A percentile compares a stretch with the other conserved stretches of the same genome.
Conservation (phyloP, 495 filamentous ascomycete genomes). For the Penicillium riverlandense region DNA sequence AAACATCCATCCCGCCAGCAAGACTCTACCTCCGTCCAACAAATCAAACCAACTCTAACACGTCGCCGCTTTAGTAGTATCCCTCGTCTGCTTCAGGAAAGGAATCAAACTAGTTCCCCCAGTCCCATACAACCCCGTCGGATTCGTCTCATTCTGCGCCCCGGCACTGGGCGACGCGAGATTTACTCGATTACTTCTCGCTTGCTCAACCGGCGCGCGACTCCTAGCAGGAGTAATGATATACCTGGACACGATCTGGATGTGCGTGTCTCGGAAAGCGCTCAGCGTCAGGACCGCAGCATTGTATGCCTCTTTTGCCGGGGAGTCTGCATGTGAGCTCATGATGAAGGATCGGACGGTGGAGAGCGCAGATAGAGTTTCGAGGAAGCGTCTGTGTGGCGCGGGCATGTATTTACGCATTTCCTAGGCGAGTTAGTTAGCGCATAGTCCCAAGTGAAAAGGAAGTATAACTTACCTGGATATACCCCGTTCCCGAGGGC, state of each 20-base stretch:
- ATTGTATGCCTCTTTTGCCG: constrained; percentile 74
- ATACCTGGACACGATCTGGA: constrained; percentile 89
- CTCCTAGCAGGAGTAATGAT: constrained; percentile 57
- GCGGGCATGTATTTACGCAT: constrained; percentile 98
- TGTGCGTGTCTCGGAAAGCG: constrained; percentile 80
- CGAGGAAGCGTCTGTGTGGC: constrained; percentile 78
- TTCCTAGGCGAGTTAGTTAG: constrained; percentile 40
- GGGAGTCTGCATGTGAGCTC: constrained; percentile 45
- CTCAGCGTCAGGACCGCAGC: constrained; percentile 76
- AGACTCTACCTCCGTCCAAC: not conserved
- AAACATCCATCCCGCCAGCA: too few relatives aligned
- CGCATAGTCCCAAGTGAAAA: not conserved
- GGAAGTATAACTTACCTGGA: constrained; percentile 19
- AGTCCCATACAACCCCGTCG: constrained; percentile 60
- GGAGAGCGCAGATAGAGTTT: constrained; percentile 61
- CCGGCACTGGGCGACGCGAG: constrained; percentile 23
- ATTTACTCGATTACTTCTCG: constrained; percentile 14
- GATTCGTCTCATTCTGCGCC: constrained; percentile 13
- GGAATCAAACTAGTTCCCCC: constrained; percentile 87
- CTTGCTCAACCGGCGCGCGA: constrained; percentile 5
- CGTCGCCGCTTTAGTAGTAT: constrained; percentile 57
- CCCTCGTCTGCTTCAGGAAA: constrained; percentile 84
- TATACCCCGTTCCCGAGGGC: constrained; percentile 21
- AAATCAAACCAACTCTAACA: constrained; percentile 2
- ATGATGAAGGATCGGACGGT: constrained; percentile 82